Conservation (phyloP, 208 protist species). For the Wallacemonas sp. region DNA sequence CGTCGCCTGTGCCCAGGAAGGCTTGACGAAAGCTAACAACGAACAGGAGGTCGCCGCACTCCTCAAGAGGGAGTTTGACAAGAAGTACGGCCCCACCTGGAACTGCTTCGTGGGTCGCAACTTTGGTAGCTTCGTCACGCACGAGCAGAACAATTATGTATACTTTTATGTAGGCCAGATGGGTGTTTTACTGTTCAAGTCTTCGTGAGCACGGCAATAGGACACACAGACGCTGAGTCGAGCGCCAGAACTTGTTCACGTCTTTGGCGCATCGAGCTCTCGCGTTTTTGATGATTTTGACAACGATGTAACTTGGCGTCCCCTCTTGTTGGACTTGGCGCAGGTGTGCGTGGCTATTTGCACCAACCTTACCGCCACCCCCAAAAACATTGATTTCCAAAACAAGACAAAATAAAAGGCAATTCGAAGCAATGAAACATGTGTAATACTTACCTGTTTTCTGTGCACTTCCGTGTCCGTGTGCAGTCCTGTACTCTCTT, state of each 20-base stretch:
- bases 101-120: constrained; percentile 99
- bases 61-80: constrained; percentile 99
- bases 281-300: neutral
- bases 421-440: no score
- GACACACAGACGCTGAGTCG: no score
- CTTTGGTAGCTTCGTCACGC: constrained; percentile 99
- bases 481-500: no score
- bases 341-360: no score
- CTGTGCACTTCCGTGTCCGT: no score
- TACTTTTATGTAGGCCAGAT: constrained; percentile 99
- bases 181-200: constrained; percentile 98
- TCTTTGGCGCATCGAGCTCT: no score
- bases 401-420: no score
- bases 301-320: constrained; percentile 1
- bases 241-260: no score
- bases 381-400: no score
- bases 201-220: constrained; percentile 49
- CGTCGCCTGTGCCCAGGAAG: constrained; percentile 96
- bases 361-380: no score
- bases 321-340: neutral
- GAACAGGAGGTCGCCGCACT: constrained; percentile 99
- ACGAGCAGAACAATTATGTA: constrained; percentile 99
- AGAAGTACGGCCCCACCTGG: constrained; percentile 98
- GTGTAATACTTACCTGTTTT: no score
- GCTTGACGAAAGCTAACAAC: constrained; percentile 98